Conservation (phyloP, 257 asterid genomes). For the Primulina eburnea region DNA sequence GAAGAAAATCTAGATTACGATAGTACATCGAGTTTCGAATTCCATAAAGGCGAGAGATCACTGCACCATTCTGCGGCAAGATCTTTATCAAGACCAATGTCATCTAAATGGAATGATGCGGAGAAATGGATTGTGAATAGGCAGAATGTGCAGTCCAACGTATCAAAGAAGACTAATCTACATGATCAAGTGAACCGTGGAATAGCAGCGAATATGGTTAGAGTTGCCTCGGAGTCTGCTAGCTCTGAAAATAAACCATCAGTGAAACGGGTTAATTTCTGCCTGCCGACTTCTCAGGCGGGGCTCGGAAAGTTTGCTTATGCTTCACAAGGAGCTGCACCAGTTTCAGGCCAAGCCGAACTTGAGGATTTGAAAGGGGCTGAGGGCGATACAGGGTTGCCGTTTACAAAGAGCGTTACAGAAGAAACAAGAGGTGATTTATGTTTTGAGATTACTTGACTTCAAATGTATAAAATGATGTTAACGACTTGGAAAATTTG, state of each 20-base stretch:
- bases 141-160: slow-evolving; percentile 52
- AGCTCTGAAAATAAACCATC: slow-evolving; percentile 47
- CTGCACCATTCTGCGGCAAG: slow-evolving; percentile 55
- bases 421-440: slow-evolving; percentile 66
- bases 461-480: background rate
- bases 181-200: slow-evolving; percentile 50
- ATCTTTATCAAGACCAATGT: slow-evolving; percentile 66
- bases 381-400: slow-evolving; percentile 30
- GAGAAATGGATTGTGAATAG: slow-evolving; percentile 95
- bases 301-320: slow-evolving; percentile 44
- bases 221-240: slow-evolving; percentile 61
- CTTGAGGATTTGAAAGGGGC: slow-evolving; percentile 58
- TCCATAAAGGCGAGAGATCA: slow-evolving; percentile 85
- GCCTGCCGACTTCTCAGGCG: slow-evolving; percentile 45
- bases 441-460: background rate
- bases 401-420: slow-evolving; percentile 49
- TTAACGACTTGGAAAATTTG: slow-evolving; percentile 2
- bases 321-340: slow-evolving; percentile 37
- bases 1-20: slow-evolving; percentile 94
- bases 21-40: slow-evolving; percentile 96
- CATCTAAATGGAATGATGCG: slow-evolving; percentile 97
- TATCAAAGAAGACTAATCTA: slow-evolving; percentile 44
- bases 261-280: slow-evolving; percentile 72
- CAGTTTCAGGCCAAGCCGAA: slow-evolving; percentile 44
- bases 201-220: slow-evolving; percentile 35